Percentiles rank a stretch among this genome's conserved stretches.
phyloP scores from a whole-genome alignment of 176 grass and related monocot genomes.

The Dendrocalamus sinicus region DNA sequence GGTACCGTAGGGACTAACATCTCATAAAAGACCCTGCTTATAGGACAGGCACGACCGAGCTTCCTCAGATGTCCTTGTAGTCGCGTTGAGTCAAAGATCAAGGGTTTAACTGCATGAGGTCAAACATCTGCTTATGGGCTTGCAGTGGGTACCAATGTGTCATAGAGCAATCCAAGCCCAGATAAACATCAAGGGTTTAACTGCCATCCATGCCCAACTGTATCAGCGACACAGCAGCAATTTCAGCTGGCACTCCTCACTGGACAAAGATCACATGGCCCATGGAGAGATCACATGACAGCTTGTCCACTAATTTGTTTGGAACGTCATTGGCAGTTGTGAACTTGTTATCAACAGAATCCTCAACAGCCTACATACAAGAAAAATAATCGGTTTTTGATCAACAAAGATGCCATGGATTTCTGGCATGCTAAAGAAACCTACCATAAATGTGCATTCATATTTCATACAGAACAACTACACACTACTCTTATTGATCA shows the following conservation, averaged over 20 bases:
- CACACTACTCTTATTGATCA: not conserved
- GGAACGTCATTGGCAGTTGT: conserved; percentile 15
- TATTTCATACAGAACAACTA: conserved; percentile 19
- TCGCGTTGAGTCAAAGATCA: not conserved
- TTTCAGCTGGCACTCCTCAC: not conserved
- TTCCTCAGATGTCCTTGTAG: not conserved
- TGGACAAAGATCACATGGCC: not conserved
- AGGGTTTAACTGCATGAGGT: too few relatives aligned
- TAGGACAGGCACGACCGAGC: not conserved
- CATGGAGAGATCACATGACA: not conserved
- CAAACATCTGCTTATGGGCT: too few relatives aligned
- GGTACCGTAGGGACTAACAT: not conserved
- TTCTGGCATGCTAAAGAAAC: not conserved
- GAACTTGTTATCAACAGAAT: conserved; percentile 22
- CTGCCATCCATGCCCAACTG: not conserved
- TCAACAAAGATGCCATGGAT: not conserved
- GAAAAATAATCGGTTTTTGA: conserved; percentile 1
- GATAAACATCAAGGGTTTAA: not conserved
- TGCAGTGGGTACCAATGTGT: not conserved
- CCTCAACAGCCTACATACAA: conserved; percentile 30
- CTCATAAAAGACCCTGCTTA: not conserved
- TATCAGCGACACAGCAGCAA: not conserved
- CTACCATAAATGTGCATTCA: not conserved
- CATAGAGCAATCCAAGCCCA: not conserved
- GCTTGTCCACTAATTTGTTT: not conserved